Evolutionary conservation across 106 monocot species (phyloP).

Genomic region (Dioscorea dumetorum): DNA sequence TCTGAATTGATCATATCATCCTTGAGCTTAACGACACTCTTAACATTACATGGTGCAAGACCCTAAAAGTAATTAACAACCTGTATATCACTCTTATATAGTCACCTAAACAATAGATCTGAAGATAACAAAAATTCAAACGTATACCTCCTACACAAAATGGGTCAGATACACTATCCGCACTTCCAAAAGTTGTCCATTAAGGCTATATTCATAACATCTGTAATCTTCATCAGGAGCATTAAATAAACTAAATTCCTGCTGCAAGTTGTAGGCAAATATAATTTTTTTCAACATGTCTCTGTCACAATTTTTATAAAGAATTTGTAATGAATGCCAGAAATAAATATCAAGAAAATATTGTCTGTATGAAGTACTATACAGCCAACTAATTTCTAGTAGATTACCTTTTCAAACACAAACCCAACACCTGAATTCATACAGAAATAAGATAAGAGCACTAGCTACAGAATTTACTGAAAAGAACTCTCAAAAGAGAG

Average conservation of each 20-base stretch:
- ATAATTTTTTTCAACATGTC: not conserved
- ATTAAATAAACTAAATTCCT: conserved; percentile 82
- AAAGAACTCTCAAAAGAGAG: too few relatives aligned
- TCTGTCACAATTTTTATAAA: not conserved
- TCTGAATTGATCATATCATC: too few relatives aligned
- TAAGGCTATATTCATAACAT: conserved; percentile 92
- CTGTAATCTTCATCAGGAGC: conserved; percentile 70
- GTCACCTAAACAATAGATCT: conserved; percentile 1
- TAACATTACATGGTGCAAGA: conserved; percentile 55
- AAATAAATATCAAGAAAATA: too few relatives aligned
- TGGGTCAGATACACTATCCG: conserved; percentile 86
- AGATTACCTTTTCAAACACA: too few relatives aligned
- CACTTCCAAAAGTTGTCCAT: conserved; percentile 90
- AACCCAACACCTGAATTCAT: not conserved
- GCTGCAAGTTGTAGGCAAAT: conserved; percentile 36
- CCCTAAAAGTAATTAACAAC: conserved; percentile 84
- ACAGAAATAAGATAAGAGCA: too few relatives aligned
- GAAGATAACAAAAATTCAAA: conserved; percentile 1
- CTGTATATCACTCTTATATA: conserved; percentile 28
- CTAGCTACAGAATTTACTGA: too few relatives aligned
- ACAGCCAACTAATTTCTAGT: too few relatives aligned
- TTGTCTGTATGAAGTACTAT: too few relatives aligned
- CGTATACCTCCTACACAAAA: conserved; percentile 83
- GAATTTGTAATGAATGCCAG: too few relatives aligned
- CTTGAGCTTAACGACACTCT: too few relatives aligned